These are phyloP conservation scores for Choiromyces venosus DNA, from an alignment of 495 filamentous ascomycete genomes.

Conservation along the genomic window DNA sequence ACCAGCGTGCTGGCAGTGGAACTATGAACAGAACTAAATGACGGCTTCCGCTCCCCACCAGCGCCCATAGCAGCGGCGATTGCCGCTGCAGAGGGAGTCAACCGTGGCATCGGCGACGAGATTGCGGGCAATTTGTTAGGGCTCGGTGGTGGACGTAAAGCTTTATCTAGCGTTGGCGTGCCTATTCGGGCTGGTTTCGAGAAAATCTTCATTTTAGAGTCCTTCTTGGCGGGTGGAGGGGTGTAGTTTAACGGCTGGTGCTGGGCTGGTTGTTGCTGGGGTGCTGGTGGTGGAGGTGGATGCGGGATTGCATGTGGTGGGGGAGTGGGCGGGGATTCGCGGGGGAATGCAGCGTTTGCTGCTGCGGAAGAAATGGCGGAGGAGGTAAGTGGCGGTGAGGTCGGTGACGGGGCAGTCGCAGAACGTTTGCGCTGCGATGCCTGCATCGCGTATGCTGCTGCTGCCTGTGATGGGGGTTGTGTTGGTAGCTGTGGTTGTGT, in stretches of 20 bases:
- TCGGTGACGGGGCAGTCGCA: conserved; percentile 36
- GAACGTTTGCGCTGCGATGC: conserved; percentile 37
- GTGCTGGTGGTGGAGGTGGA: conserved; percentile 20
- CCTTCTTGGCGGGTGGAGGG: conserved; percentile 35
- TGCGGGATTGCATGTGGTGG: conserved; percentile 6
- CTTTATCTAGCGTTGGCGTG: conserved; percentile 37
- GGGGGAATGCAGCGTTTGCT: conserved; percentile 21
- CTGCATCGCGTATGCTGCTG: conserved; percentile 40
- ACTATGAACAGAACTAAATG: conserved; percentile 22
- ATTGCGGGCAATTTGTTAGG: conserved; percentile 33
- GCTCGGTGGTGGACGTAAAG: conserved; percentile 26
- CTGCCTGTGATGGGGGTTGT: conserved; percentile 42
- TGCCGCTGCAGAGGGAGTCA: conserved; percentile 29
- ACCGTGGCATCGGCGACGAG: conserved; percentile 26
- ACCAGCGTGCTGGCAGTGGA: conserved; percentile 27
- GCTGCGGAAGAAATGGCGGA: conserved; percentile 15
- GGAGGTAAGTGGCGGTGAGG: conserved; percentile 29
- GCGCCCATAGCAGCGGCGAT: conserved; percentile 22
- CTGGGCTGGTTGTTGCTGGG: conserved; percentile 18
- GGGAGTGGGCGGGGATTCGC: conserved; percentile 17
- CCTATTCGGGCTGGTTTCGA: conserved; percentile 40
- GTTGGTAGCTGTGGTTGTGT: conserved; percentile 37
- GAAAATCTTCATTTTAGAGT: conserved; percentile 41
- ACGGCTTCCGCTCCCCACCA: conserved; percentile 29
- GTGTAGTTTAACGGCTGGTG: conserved; percentile 40